These are phyloP conservation scores for Cladophialophora carrionii DNA, from an alignment of 2,329 filamentous ascomycete genomes.

Conservation along the genomic window DNA sequence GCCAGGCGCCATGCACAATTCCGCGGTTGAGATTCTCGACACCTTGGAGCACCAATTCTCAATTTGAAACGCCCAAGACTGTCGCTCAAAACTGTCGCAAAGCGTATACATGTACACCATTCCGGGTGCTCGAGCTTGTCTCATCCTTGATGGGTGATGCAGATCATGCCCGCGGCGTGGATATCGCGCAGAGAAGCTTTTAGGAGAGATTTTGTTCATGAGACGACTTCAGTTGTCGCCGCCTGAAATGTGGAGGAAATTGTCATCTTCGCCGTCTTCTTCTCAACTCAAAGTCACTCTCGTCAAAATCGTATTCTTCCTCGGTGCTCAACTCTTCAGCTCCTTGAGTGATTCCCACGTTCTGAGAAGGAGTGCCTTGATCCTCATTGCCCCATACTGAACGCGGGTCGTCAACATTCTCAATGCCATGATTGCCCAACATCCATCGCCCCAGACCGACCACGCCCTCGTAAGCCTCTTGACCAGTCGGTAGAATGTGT, in stretches of 20 bases:
- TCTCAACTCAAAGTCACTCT: conserved; percentile 17
- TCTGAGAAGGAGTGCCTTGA: background rate
- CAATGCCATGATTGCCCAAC: conserved; percentile 49
- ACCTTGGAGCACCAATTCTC: background rate
- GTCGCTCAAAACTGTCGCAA: background rate
- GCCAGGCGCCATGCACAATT: background rate
- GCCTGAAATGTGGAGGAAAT: background rate
- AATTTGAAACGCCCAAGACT: background rate
- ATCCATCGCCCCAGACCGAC: conserved; percentile 83
- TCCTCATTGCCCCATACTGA: conserved; percentile 30
- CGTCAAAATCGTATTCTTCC: conserved; percentile 18
- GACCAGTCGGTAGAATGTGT: conserved; percentile 84
- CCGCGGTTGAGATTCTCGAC: background rate
- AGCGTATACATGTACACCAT: background rate
- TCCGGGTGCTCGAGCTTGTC: background rate
- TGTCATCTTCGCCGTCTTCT: conserved; percentile 17
- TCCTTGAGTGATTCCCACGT: background rate
- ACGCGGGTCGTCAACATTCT: conserved; percentile 24
- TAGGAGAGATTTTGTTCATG: background rate
- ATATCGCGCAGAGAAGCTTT: background rate
- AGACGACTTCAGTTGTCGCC: conserved; percentile 2
- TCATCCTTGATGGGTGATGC: background rate
- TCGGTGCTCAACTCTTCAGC: background rate
- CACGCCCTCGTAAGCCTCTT: conserved; percentile 82
- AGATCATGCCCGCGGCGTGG: background rate